phyloP scores from a whole-genome alignment of 371 early-diverging fungal genomes.

The Mucor mucedo region DNA sequence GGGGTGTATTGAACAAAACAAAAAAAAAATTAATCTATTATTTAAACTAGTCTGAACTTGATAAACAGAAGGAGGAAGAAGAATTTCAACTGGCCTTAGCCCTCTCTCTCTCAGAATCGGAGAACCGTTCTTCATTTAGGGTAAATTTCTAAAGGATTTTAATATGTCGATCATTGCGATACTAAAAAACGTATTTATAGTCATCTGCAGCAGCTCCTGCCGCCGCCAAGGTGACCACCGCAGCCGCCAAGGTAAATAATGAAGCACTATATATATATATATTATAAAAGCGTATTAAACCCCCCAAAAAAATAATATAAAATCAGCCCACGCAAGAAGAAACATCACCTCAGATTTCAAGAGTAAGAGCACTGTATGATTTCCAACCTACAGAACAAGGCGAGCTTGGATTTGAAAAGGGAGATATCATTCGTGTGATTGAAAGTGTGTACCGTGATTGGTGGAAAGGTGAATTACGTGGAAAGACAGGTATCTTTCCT shows the following conservation, averaged over 20 bases:
- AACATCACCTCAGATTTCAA: slow-evolving; percentile 56
- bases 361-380: slow-evolving; percentile 86
- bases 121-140: slow-evolving; percentile 55
- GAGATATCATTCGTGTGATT: slow-evolving; percentile 81
- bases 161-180: too few relatives aligned
- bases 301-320: too few relatives aligned
- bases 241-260: slow-evolving; percentile 20
- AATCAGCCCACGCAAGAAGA: slow-evolving; percentile 17
- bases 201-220: slow-evolving; percentile 29
- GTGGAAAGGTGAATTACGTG: slow-evolving; percentile 87
- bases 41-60: slow-evolving; percentile 58
- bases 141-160: slow-evolving; percentile 28
- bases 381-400: slow-evolving; percentile 84
- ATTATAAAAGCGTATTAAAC: too few relatives aligned
- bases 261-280: not conserved
- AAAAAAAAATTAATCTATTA: not conserved
- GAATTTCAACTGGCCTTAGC: slow-evolving; percentile 92
- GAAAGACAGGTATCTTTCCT: slow-evolving; percentile 85
- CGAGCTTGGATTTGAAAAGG: slow-evolving; percentile 80
- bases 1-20: not conserved
- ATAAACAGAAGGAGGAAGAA: slow-evolving; percentile 88
- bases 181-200: slow-evolving; percentile 24
- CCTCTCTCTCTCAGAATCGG: slow-evolving; percentile 80
- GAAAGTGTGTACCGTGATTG: slow-evolving; percentile 89
- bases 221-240: slow-evolving; percentile 9